These are phyloP conservation scores for Wallemia hederae DNA, from an alignment of 1,284 basidiomycete species.

Conservation along the genomic window DNA sequence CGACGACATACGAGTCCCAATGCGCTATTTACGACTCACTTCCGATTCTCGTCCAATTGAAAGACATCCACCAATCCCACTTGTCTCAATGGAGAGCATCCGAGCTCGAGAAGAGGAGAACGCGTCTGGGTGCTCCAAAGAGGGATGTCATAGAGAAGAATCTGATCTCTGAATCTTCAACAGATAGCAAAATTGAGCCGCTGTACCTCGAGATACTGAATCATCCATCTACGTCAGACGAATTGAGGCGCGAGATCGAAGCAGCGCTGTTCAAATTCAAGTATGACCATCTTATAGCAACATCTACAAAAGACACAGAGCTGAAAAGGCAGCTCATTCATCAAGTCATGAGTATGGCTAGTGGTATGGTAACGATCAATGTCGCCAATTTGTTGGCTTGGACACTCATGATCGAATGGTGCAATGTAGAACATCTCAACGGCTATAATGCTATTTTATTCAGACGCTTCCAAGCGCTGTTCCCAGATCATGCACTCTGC, in stretches of 20 bases:
- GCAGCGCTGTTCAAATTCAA: conserved; percentile 35
- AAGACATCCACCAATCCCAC: conserved; percentile 27
- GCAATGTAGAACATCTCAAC: conserved; percentile 39
- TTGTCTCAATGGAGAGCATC: conserved; percentile 27
- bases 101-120: conserved; percentile 46
- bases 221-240: conserved; percentile 43
- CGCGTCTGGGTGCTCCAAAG: conserved; percentile 35
- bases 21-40: conserved; percentile 36
- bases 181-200: conserved; percentile 32
- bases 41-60: conserved; percentile 34
- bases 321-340: conserved; percentile 25
- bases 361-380: conserved; percentile 38
- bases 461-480: conserved; percentile 1
- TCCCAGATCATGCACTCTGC: conserved; percentile 2
- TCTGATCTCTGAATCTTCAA: not conserved
- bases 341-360: conserved; percentile 38
- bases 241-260: conserved; percentile 35
- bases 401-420: conserved; percentile 45
- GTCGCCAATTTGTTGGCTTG: conserved; percentile 53
- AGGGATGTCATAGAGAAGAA: conserved; percentile 32
- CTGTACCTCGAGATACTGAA: conserved; percentile 44
- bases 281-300: conserved; percentile 26
- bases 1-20: conserved; percentile 22
- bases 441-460: conserved; percentile 10
- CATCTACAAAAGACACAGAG: conserved; percentile 18